A percentile compares a stretch with the other conserved stretches of the same genome.
Evolutionary conservation across 1,139 yeast species (phyloP).

Genomic region (Saccharomyces pastorianus): DNA sequence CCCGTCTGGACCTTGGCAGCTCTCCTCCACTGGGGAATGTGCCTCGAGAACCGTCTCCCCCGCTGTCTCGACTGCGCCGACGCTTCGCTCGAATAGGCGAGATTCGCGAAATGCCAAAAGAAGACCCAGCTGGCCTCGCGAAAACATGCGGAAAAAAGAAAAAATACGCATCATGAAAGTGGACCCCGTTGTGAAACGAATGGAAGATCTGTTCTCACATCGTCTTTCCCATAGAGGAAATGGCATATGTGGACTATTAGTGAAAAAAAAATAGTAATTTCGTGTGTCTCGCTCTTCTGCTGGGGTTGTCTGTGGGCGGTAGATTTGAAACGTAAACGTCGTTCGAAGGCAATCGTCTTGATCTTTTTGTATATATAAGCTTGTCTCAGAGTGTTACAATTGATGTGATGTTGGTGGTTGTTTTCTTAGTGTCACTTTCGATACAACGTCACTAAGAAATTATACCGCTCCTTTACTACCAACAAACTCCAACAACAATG

Average conservation of each 20-base stretch:
- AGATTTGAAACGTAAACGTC: background rate
- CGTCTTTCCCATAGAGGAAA: background rate
- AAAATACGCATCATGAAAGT: background rate
- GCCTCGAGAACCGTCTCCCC: background rate
- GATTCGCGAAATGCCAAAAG: background rate
- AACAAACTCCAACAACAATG: too few species aligned
- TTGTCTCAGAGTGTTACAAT: background rate
- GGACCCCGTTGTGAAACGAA: constrained; percentile 1
- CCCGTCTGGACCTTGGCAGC: background rate
- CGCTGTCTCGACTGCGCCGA: background rate
- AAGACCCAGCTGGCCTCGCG: background rate
- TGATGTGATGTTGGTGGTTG: background rate
- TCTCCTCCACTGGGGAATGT: background rate
- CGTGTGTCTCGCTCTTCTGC: background rate
- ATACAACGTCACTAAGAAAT: background rate
- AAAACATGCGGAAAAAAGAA: background rate
- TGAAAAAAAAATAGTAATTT: too few species aligned
- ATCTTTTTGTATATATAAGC: background rate
- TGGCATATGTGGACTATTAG: background rate
- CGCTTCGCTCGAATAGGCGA: background rate
- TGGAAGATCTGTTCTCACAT: background rate
- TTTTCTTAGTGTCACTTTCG: background rate
- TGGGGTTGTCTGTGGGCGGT: background rate
- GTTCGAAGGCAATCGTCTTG: background rate
- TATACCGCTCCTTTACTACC: background rate